Evolutionary conservation across 176 grass and related monocot genomes (phyloP), one percentile per base, ranked within the genome.

Genomic region (Eragrostis nindensis): DNA sequence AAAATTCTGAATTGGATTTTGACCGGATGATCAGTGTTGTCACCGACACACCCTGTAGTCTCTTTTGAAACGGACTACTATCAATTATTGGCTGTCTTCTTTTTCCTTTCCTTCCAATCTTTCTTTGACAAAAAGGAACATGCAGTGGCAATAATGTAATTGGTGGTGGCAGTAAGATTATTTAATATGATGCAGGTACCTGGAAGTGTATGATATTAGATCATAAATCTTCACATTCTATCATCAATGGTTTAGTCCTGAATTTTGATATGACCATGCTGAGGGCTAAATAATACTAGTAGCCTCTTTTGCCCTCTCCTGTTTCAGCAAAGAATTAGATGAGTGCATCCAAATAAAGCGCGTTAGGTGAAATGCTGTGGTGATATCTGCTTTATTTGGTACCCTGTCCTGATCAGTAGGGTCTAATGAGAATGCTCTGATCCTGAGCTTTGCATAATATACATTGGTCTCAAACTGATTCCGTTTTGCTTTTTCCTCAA

Each of bases 321-420:
- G 30, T 82, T 70, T 76, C 5, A 52, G 50, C 25, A 52, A 14
- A 57, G 60, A 30, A 54, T n/a, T 15, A 62, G 48, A 88, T 84
- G 86, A 82, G 14, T 56, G 38, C 26, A 32, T 32, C 49, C 41
- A 57, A 63, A 78, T 38, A 13, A 21, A 24, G 55, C 55, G n/a
- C n/a, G 85, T 87, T 87, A 82, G 79, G 79, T 82, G 79, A 53
- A 71, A 77, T 45, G 41, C 6, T 77, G 21, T 78, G 59, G 15
- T 17, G 45, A 70, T 8, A 45, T 16, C 30, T 53, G 81, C 81
- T 79, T 74, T 54, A 25, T 78, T 55, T 11, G 68, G 80, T 83
- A 57, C 43, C 55, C 1, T 72, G 65, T 71, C 79, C 14, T 78
- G 21, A 44, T 26, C 6, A 18, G 56, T 72, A 45, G 41, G 49